These are phyloP conservation scores for Aquanectria penicillioides DNA, from an alignment of 2,329 filamentous ascomycete genomes.

Conservation along the genomic window DNA sequence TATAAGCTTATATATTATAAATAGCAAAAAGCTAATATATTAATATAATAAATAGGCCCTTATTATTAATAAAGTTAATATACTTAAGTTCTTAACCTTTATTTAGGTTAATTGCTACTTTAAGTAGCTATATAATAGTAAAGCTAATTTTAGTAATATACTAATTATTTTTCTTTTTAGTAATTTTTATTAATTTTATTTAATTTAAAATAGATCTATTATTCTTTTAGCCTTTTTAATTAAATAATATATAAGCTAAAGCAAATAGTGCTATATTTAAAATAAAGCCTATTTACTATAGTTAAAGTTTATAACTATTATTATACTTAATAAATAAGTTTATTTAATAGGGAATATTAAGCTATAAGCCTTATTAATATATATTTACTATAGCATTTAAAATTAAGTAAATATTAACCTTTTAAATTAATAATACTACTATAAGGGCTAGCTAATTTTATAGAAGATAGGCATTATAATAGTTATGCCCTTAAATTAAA, in stretches of 20 bases:
- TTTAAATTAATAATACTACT: neutral
- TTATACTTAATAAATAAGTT: constrained; percentile 4
- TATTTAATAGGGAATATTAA: neutral
- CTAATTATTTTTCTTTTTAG: neutral
- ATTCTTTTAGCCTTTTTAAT: no score
- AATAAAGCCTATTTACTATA: neutral
- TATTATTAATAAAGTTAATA: constrained; percentile 1
- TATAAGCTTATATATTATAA: neutral
- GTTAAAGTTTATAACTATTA: neutral
- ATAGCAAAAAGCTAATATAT: neutral
- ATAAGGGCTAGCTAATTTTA: neutral
- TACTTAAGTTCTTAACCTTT: neutral
- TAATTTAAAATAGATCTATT: neutral
- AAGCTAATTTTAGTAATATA: neutral
- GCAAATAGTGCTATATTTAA: neutral
- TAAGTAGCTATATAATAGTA: neutral
- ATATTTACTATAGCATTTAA: constrained; percentile 1
- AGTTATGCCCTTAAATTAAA: neutral
- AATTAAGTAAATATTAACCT: neutral
- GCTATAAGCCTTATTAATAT: neutral
- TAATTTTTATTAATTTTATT: neutral
- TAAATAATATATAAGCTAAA: no score
- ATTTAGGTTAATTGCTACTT: neutral
- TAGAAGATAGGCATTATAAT: neutral
- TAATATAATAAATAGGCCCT: neutral